These are phyloP conservation scores for Camellia oleifera DNA, from an alignment of 179 eudicot species.

Conservation along the genomic window DNA sequence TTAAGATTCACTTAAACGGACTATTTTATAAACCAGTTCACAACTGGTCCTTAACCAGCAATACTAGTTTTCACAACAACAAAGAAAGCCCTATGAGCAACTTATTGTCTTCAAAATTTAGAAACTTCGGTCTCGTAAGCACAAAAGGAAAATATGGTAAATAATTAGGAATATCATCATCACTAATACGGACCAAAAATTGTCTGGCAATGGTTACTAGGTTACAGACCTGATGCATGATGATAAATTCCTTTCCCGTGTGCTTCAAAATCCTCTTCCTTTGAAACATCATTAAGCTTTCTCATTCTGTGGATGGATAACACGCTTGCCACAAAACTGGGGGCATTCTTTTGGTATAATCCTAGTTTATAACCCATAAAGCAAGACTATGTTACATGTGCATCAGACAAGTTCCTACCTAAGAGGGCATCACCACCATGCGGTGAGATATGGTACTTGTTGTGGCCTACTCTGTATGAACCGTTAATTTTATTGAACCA, in stretches of 20 bases:
- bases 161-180: neutral
- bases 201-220: neutral
- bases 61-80: neutral
- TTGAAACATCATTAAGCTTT: neutral
- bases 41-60: neutral
- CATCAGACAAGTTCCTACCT: neutral
- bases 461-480: neutral
- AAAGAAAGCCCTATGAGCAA: neutral
- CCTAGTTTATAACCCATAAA: neutral
- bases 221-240: neutral
- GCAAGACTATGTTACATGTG: neutral
- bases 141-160: neutral
- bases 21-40: neutral
- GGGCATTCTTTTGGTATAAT: neutral
- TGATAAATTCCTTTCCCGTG: neutral
- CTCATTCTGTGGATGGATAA: neutral
- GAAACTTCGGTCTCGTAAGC: neutral
- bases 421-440: too few species aligned
- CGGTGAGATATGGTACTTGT: too few species aligned
- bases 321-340: too few species aligned
- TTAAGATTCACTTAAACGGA: neutral
- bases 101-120: neutral
- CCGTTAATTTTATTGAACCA: neutral
- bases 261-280: neutral
- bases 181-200: too few species aligned